Evolutionary conservation across 2,329 filamentous ascomycete species (phyloP).

Genomic region (Huntiella moniliformis): DNA sequence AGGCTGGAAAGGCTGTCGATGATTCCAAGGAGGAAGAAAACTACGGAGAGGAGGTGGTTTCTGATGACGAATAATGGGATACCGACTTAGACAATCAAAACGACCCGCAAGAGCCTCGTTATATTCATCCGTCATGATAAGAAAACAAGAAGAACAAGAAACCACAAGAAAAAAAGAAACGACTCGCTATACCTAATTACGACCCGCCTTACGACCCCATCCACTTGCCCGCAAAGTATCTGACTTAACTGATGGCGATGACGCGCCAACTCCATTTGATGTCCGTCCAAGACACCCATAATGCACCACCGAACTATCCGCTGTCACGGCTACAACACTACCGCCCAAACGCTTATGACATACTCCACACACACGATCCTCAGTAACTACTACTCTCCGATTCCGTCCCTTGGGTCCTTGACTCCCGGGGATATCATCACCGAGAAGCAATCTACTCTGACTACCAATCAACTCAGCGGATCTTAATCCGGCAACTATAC

Average conservation of each 20-base stretch:
- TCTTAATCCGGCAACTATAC: slow-evolving; percentile 57
- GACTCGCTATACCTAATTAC: neutral
- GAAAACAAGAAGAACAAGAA: slow-evolving; percentile 1
- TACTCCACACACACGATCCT: slow-evolving; percentile 77
- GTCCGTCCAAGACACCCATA: slow-evolving; percentile 49
- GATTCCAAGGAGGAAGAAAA: slow-evolving; percentile 51
- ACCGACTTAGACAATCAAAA: neutral
- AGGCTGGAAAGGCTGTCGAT: slow-evolving; percentile 20
- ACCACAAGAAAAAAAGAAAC: slow-evolving; percentile 1
- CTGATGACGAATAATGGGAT: slow-evolving; percentile 29
- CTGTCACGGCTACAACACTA: slow-evolving; percentile 76
- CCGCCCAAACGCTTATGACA: slow-evolving; percentile 87
- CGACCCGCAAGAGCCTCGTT: neutral
- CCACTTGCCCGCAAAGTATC: slow-evolving; percentile 3
- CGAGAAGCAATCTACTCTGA: slow-evolving; percentile 55
- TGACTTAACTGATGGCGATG: neutral
- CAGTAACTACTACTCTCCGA: slow-evolving; percentile 58
- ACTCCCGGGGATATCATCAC: slow-evolving; percentile 37
- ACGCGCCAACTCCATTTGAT: slow-evolving; percentile 11
- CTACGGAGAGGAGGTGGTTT: slow-evolving; percentile 69
- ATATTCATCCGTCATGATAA: neutral
- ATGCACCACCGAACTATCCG: slow-evolving; percentile 66
- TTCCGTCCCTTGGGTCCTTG: slow-evolving; percentile 24
- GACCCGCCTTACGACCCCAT: slow-evolving; percentile 5
- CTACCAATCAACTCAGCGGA: slow-evolving; percentile 63